Evolutionary conservation across 148 eudicot genomes (phyloP), one percentile per base, ranked within the genome.

Genomic region (Vaccinium corymbosum): DNA sequence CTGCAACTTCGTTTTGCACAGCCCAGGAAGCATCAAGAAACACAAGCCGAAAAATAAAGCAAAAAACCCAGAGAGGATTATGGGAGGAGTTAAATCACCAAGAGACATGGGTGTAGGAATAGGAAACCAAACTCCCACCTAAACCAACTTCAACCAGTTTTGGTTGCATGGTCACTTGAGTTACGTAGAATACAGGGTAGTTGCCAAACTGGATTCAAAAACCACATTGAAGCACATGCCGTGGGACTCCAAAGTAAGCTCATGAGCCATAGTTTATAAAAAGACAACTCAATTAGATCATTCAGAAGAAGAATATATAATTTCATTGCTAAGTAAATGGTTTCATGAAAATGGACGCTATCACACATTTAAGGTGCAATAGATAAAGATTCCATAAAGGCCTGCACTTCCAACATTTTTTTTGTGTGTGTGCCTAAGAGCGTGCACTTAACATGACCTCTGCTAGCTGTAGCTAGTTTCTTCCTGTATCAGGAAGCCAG

Each of bases 151-250:
- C 27, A 29, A 78, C 42, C 20, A 49, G 7, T 13, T 1, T 14
- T 42, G 74, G 82, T 42, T 61, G 16, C 17, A 13, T 61, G 71
- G 38, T 46, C 7, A 62, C 38, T 46, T 62, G 27, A 46, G 42
- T 48, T 42, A n/a, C 6, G 29, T 12, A 42, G 71, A 80, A 59
- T 46, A 35, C 8, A 38, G 16, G 52, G 19, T 38, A 57, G 72
- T 42, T 68, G 53, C 71, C 15, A 32, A 61, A 20, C 72, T 80
- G 19, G 5, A 42, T 38, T 19, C 7, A 20, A 35, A 80, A n/a
- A n/a, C 82, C 53, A 61, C 61, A 51, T 42, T n/a, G 80, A 15
- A 77, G 49, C 81, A 42, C 53, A 12, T 32, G 70, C 25, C n/a
- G 9, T 80, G 22, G 3, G 55, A 62, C 62, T 79, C 51, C 82